Evolutionary conservation across 208 protist species (phyloP), one percentile per base, ranked within the genome.

Genomic region (Wallacemonas collosoma): DNA sequence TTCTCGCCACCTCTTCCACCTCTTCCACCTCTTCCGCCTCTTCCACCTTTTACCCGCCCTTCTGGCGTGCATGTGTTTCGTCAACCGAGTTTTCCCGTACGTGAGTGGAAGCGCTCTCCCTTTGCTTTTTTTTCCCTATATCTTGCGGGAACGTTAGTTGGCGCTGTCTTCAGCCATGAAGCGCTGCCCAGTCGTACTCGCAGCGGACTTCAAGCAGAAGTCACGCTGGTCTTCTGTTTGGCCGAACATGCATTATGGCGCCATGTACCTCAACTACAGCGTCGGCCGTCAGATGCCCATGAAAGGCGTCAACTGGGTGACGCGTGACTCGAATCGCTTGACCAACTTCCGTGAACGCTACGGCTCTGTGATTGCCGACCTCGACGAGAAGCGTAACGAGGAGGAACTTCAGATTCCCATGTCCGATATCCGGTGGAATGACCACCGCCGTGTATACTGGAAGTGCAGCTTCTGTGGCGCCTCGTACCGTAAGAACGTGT

Each of bases 121-220:
- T 53, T 78, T 74, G 47, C 44, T 63, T 41, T 55, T 7, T 43
- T 69, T 67, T 50, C 26, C 26, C 26, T 26, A 26, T 26, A 26
- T 26, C 26, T 26, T 26, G 26, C 26, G 26, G 26, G 26, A 26
- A 26, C 26, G 26, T 26, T 26, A 26, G 26, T 26, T 26, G 26
- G 26, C 26, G 26, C 26, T 26, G 26, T 26, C 26, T 26, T 26
- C 26, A 26, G 26, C 26, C 47, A 70, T 86, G 56, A n/a, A 68
- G 12, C 56, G 51, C 51, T 76, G 58, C 38, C 47, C 70, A 54
- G 61, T 84, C 57, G n/a, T 86, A 45, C 58, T 67, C 36, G 91
- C 91, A 57, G 88, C 89, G 71, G 91, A 96, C 77, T 96, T 96
- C 80, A 96, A 96, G 77, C 91, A 96, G 79, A 96, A 96, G 74